Evolutionary conservation across 495 filamentous ascomycete genomes (phyloP), one percentile per base, ranked within the genome.

Genomic region (Hypoxylon fuscum): DNA sequence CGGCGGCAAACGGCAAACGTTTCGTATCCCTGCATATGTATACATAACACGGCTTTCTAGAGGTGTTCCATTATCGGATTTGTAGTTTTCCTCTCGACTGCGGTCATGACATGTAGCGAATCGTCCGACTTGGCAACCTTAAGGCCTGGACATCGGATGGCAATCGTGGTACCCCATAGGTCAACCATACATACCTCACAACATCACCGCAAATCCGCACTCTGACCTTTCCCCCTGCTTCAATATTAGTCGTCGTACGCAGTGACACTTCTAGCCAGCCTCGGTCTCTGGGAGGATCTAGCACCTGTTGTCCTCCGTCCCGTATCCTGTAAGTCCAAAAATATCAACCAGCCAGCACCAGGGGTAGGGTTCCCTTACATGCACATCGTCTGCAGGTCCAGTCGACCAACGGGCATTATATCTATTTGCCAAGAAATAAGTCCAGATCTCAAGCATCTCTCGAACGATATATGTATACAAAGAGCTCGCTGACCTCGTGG

Each of bases 351-450:
- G 27, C 22, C 7, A 50, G 12, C 2, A 22, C 22, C 44, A 45
- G 44, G 55, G 55, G 20, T 50, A 31, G 25, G 47, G 17, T 21
- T 47, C 47, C 57, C 37, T 23, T 44, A 54, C 9, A 51, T 58
- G 57, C 63, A 57, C 32, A 37, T 31, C 21, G 37, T 31, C 62
- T 66, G 62, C 62, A 66, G 57, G 63, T 66, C 57, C 63, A 41
- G 53, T 57, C 21, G 37, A 54, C 63, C 48, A 57, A 31, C 57
- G 31, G 46, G 41, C 47, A 32, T 50, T 22, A 21, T 49, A 45
- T 9, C 52, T 32, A 34, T 55, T 31, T n/a, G 50, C 53, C 63
- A 54, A 66, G 57, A 15, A 35, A 47, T 22, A 17, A 50, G 57
- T 55, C 42, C 47, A 66, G 63, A 66, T 58, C 41, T 9, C 6